Evolutionary conservation across 2,329 filamentous ascomycete species (phyloP).

Genomic region (Aureobasidium sp.): DNA sequence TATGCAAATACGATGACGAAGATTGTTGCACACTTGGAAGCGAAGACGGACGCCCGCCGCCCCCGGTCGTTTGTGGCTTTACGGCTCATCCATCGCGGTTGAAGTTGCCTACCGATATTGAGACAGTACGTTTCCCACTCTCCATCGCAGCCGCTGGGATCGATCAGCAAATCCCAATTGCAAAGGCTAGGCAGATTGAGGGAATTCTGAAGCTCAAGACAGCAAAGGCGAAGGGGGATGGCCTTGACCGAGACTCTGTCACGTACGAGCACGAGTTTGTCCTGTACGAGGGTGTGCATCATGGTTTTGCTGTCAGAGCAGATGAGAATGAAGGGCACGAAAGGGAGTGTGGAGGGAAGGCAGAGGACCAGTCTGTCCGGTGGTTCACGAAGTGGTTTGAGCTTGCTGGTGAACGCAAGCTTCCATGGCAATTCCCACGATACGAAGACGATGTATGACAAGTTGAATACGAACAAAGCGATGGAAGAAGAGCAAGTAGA

Average conservation of each 20-base stretch:
- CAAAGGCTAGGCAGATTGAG: constrained; percentile 27
- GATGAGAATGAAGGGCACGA: constrained; percentile 27
- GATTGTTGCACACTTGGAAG: too few relatives aligned
- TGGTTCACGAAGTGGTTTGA: constrained; percentile 32
- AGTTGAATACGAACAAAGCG: not conserved
- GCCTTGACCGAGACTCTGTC: constrained; percentile 30
- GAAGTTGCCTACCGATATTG: constrained; percentile 28
- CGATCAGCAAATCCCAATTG: constrained; percentile 23
- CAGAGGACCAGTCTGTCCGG: constrained; percentile 30
- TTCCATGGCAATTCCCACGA: too few relatives aligned
- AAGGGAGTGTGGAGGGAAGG: constrained; percentile 28
- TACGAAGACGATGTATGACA: not conserved
- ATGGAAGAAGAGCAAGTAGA: not conserved
- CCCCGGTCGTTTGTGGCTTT: constrained; percentile 11
- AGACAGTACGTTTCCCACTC: constrained; percentile 26
- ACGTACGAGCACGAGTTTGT: constrained; percentile 32
- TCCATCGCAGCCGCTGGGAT: constrained; percentile 28
- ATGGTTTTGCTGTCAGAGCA: constrained; percentile 31
- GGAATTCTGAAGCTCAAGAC: constrained; percentile 28
- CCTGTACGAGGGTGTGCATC: constrained; percentile 29
- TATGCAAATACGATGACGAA: constrained; percentile 22
- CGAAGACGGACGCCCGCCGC: too few relatives aligned
- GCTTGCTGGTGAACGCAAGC: not conserved
- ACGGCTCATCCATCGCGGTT: constrained; percentile 28
- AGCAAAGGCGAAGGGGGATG: constrained; percentile 24